Base-by-base conservation (phyloP, 148 eudicot genomes). In the Rhododendron williamsianum region DNA sequence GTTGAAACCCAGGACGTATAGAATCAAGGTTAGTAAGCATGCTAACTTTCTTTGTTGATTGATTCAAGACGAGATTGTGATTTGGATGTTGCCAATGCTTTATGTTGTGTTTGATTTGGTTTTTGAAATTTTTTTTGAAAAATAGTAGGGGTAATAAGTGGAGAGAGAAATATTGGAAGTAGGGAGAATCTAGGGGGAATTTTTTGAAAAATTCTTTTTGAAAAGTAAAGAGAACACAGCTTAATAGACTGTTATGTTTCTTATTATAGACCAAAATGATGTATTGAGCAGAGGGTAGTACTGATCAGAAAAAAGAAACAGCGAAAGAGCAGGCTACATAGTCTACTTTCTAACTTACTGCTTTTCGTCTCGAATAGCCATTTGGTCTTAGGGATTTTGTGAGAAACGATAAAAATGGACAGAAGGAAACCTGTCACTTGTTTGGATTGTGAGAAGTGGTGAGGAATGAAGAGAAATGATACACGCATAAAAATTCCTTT, bases 1-100 rank as follows among this genome's bases (percentile, higher is more conserved):
- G 92, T 88, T 97, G 89, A 97, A 91, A 87, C 99, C 99, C 2
- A 95, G 98, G 87, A 97, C 99, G 0, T 97, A 93, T 76, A 91
- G 99, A 88, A 91, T 97, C 83, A 95, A 95, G 93, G 99, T 95
- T 72, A 84, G 92, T 83, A 43, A 49, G n/a, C 78, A 23, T 3
- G 4, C 38, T 0, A 83, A 7, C n/a, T 78, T 83, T 49, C 35
- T 56, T 82, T 74, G 72, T n/a, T 86, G 30, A 81, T 38, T 38
- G 33, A 11, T 71, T 71, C 38, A 25, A 71, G 19, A 49, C 3
- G 46, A n/a, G 56, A 43, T 67, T 41, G 35, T 51, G 73, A 77
- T 36, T 84, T 52, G 21, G 58, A 30, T 60, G 33, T 65, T 5
- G 52, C 30, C 52, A 43, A 9, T 77, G 52, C 49, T 77, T 43